Evolutionary conservation across 805 yeast species (phyloP).

Genomic region (Yamadazyma scolyti): DNA sequence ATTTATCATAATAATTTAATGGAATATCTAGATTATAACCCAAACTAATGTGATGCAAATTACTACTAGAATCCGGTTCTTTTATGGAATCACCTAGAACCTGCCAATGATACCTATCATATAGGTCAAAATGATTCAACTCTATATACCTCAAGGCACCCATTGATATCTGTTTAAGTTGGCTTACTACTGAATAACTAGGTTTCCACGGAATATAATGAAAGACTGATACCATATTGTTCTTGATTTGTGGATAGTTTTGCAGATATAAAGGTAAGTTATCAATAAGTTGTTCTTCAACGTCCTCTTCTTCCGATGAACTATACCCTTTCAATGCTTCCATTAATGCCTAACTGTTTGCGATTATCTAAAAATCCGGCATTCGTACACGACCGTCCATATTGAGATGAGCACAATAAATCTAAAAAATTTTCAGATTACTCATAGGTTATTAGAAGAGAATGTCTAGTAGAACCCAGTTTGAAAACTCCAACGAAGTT

Average conservation of each 20-base stretch:
- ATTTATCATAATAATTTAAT: no score
- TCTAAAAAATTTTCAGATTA: slow-evolving; percentile 1
- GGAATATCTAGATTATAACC: no score
- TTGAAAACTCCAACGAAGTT: slow-evolving; percentile 53
- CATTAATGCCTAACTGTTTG: slow-evolving; percentile 1
- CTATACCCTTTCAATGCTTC: slow-evolving; percentile 1
- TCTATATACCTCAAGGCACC: slow-evolving; percentile 3
- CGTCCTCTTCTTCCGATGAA: slow-evolving; percentile 1
- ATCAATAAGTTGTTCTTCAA: no score
- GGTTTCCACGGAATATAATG: slow-evolving; percentile 8
- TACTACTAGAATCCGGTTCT: neutral
- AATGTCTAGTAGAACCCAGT: slow-evolving; percentile 48
- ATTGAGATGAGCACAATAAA: slow-evolving; percentile 1
- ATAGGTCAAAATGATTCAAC: slow-evolving; percentile 5
- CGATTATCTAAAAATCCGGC: neutral
- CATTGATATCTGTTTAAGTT: slow-evolving; percentile 2
- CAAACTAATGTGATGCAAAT: slow-evolving; percentile 1
- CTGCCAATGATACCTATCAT: slow-evolving; percentile 5
- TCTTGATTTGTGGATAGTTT: slow-evolving; percentile 7
- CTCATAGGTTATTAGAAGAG: slow-evolving; percentile 2
- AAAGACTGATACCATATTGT: slow-evolving; percentile 7
- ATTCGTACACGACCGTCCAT: slow-evolving; percentile 4
- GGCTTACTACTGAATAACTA: neutral
- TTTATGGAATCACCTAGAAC: slow-evolving; percentile 1
- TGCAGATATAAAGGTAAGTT: slow-evolving; percentile 6